A percentile compares a stretch with the other conserved stretches of the same genome.
Conservation (phyloP, 139 green algal species). For the Astrephomene gubernaculifera region DNA sequence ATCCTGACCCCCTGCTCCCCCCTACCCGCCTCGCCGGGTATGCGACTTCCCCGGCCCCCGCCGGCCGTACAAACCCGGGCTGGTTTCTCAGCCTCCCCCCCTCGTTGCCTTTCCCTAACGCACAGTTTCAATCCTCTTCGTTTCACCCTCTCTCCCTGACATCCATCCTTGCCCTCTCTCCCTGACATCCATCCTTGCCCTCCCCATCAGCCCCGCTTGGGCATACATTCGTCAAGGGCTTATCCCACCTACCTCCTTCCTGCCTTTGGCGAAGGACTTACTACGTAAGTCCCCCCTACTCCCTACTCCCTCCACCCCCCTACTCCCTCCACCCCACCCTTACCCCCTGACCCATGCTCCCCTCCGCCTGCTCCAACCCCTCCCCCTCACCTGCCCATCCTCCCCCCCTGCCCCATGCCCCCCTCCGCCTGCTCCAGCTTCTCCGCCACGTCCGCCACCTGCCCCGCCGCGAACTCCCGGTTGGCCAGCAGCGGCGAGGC, state of each 20-base stretch:
- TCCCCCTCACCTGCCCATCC: slow-evolving; percentile 12
- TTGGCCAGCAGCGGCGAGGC: slow-evolving; percentile 83
- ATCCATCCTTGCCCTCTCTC: too few species aligned
- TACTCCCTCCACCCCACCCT: too few species aligned
- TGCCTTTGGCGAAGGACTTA: too few species aligned
- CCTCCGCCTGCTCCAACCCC: background rate
- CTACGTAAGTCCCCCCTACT: too few species aligned
- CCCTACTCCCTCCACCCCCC: too few species aligned
- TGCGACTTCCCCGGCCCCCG: background rate
- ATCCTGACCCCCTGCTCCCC: background rate
- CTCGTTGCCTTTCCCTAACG: background rate
- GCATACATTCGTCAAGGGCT: too few species aligned
- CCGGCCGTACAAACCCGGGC: background rate
- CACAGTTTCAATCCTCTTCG: too few species aligned
- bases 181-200: too few species aligned
- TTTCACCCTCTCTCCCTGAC: too few species aligned
- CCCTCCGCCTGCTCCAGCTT: slow-evolving; percentile 92
- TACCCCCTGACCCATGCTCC: too few species aligned
- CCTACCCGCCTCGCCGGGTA: background rate
- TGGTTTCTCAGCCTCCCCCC: background rate
- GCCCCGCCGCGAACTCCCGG: slow-evolving; percentile 81
- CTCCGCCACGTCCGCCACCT: slow-evolving; percentile 92
- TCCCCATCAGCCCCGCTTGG: too few species aligned
- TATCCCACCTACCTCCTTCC: too few species aligned
- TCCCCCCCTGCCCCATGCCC: background rate